phyloP scores from a whole-genome alignment of 2,329 filamentous ascomycete genomes.

The Macrophomina pseudophaseolina region DNA sequence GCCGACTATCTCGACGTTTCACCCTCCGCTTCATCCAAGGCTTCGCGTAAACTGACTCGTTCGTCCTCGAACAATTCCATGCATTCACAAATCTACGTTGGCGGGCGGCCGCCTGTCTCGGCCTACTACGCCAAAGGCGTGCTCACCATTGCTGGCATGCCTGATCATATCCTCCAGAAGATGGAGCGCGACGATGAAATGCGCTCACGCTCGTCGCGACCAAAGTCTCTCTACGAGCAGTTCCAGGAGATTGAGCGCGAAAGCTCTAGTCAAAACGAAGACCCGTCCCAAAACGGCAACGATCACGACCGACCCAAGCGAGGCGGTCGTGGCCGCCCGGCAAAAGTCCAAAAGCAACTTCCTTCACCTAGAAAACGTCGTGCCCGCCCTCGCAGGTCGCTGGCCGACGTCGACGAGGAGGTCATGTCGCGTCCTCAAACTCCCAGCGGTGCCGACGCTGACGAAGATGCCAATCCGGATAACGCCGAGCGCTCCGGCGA shows the following conservation, averaged over 20 bases:
- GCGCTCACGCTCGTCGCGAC: slow-evolving; percentile 15
- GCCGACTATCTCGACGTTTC: slow-evolving; percentile 18
- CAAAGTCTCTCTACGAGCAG: slow-evolving; percentile 24
- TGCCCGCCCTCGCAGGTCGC: slow-evolving; percentile 41
- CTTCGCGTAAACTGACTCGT: slow-evolving; percentile 37
- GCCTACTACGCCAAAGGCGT: slow-evolving; percentile 40
- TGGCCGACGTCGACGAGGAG: slow-evolving; percentile 43
- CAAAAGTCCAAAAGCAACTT: slow-evolving; percentile 30
- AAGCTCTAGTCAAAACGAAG: slow-evolving; percentile 24
- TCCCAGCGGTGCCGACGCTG: slow-evolving; percentile 37
- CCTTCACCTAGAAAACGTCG: slow-evolving; percentile 36
- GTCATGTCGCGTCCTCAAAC: slow-evolving; percentile 42
- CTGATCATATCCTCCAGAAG: slow-evolving; percentile 18
- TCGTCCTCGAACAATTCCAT: slow-evolving; percentile 44
- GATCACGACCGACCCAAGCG: slow-evolving; percentile 26
- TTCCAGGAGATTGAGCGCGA: slow-evolving; percentile 26
- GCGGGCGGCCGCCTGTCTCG: slow-evolving; percentile 34
- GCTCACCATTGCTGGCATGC: slow-evolving; percentile 42
- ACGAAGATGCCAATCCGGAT: slow-evolving; percentile 33
- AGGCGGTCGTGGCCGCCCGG: slow-evolving; percentile 21
- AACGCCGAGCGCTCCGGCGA: slow-evolving; percentile 26
- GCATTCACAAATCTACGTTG: slow-evolving; percentile 35
- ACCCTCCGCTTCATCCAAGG: slow-evolving; percentile 25
- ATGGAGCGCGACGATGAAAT: slow-evolving; percentile 20
- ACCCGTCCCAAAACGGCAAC: slow-evolving; percentile 25